phyloP scores from a whole-genome alignment of 495 filamentous ascomycete species.

The Pyrenopolyporus hunteri region DNA sequence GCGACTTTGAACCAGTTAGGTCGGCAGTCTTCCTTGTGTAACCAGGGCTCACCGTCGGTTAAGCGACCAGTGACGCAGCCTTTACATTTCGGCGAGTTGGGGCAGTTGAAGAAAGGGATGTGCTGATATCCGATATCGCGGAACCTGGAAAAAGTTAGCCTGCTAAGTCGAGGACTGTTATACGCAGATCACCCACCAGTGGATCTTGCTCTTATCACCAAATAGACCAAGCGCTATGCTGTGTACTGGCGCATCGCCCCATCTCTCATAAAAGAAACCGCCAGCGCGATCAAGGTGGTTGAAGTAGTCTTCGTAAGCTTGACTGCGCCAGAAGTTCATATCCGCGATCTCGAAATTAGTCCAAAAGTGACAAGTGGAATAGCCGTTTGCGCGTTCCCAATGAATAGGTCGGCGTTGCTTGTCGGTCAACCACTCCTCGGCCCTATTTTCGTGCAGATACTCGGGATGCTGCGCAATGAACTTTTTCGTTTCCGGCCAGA shows the following conservation, averaged over 20 bases:
- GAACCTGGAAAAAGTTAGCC: constrained; percentile 69
- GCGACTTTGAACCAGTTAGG: constrained; percentile 97
- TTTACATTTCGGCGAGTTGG: constrained; percentile 91
- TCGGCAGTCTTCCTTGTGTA: constrained; percentile 92
- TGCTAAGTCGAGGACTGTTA: constrained; percentile 13
- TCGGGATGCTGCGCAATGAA: constrained; percentile 87
- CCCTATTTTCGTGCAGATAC: constrained; percentile 81
- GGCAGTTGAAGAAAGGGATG: constrained; percentile 98
- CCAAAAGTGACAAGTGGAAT: constrained; percentile 99
- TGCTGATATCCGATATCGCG: constrained; percentile 99
- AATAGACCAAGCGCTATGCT: constrained; percentile 94
- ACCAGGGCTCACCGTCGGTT: constrained; percentile 82
- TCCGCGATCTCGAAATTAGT: constrained; percentile 98
- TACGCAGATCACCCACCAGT: constrained; percentile 73
- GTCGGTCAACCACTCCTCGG: constrained; percentile 87
- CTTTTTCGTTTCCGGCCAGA: constrained; percentile 95
- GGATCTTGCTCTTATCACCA: constrained; percentile 86
- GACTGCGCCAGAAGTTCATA: constrained; percentile 91
- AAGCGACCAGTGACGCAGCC: constrained; percentile 85
- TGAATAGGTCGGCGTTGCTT: constrained; percentile 77
- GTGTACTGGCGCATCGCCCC: constrained; percentile 98
- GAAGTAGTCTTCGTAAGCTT: constrained; percentile 94
- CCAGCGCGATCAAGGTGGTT: constrained; percentile 92
- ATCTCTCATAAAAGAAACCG: constrained; percentile 98
- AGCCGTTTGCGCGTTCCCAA: constrained; percentile 79